Evolutionary conservation across 768 basidiomycete genomes (phyloP), one percentile per base, ranked within the genome.

Genomic region (Xerocomellus chrysenteron): DNA sequence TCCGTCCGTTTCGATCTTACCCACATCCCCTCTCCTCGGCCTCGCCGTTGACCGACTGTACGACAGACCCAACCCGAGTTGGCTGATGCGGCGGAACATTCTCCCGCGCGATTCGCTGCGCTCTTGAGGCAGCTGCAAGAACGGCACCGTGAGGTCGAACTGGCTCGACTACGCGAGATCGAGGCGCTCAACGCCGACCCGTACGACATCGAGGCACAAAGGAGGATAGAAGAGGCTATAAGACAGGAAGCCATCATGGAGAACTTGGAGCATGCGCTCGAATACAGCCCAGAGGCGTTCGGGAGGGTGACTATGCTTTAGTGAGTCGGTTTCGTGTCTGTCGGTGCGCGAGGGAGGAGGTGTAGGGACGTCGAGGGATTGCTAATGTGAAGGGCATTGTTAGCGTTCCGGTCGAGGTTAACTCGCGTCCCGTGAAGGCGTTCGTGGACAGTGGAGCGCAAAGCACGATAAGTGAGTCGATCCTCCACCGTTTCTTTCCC

Each of bases 381-480:
- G 53, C 60, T 68, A 17, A 68, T 43, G 36, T 32, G 28, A 43
- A 43, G 55, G 50, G 37, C 37, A 28, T 54, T 48, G 44, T 32
- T 40, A 95, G 92, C 64, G 90, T 98, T 59, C 83, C 87, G 26
- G 86, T 94, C 0, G 97, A 98, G 66, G 93, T 99, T 2, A 99
- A 99, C 66, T 88, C 88, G 1, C 79, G 81, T 57, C 88, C 89
- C 4, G 85, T 98, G 37, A 95, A 93, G 72, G 97, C 97, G 0
- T 99, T 99, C 64, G 97, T 99, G 42, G 97, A 99, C 70, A 97
- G 94, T 61, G 97, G 96, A 41, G 97, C 97, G 12, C 97, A 99
- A 66, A 85, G 85, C 59, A 99, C 96, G 2, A 98, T 98, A 75
- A 98, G 95, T 95, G 65, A 65, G 88, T 76, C 13, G 32, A 36